Evolutionary conservation across 2,329 filamentous ascomycete species (phyloP).

Genomic region (Bisporella sp.): DNA sequence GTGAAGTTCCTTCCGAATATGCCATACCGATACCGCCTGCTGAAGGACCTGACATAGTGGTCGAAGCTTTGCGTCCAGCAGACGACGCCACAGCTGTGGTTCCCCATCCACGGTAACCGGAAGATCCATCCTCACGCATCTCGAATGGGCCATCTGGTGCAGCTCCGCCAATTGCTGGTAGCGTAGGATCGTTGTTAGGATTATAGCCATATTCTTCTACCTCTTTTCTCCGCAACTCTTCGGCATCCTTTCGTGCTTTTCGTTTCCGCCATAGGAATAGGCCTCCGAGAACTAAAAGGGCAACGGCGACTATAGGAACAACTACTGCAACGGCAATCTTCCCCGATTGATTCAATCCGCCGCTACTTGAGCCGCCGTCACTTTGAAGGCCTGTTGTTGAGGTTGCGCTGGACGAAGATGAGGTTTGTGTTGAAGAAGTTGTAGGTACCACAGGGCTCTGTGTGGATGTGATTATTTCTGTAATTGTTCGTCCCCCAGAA

Average conservation of each 20-base stretch:
- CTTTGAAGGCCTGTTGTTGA: slow-evolving; percentile 12
- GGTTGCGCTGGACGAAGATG: slow-evolving; percentile 20
- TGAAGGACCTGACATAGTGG: slow-evolving; percentile 72
- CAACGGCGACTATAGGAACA: slow-evolving; percentile 84
- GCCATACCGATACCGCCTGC: slow-evolving; percentile 50
- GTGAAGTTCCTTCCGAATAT: slow-evolving; percentile 69
- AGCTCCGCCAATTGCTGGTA: slow-evolving; percentile 45
- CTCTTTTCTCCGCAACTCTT: slow-evolving; percentile 88
- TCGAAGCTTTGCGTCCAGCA: slow-evolving; percentile 74
- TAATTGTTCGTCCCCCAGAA: slow-evolving; percentile 1
- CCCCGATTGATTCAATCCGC: slow-evolving; percentile 47
- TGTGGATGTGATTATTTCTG: slow-evolving; percentile 11
- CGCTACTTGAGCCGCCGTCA: slow-evolving; percentile 5
- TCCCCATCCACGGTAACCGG: slow-evolving; percentile 93
- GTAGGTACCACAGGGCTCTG: not conserved
- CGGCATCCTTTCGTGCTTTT: slow-evolving; percentile 75
- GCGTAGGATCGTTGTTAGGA: slow-evolving; percentile 87
- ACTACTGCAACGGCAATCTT: slow-evolving; percentile 91
- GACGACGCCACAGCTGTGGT: slow-evolving; percentile 63
- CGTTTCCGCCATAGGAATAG: slow-evolving; percentile 85
- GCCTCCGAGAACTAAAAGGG: slow-evolving; percentile 67
- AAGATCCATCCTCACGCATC: slow-evolving; percentile 69
- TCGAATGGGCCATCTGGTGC: slow-evolving; percentile 53
- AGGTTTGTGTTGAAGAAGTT: slow-evolving; percentile 9
- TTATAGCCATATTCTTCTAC: slow-evolving; percentile 97